These are phyloP conservation scores for Penicillium capsulatum DNA, from an alignment of 2,329 filamentous ascomycete species.

Conservation along the genomic window DNA sequence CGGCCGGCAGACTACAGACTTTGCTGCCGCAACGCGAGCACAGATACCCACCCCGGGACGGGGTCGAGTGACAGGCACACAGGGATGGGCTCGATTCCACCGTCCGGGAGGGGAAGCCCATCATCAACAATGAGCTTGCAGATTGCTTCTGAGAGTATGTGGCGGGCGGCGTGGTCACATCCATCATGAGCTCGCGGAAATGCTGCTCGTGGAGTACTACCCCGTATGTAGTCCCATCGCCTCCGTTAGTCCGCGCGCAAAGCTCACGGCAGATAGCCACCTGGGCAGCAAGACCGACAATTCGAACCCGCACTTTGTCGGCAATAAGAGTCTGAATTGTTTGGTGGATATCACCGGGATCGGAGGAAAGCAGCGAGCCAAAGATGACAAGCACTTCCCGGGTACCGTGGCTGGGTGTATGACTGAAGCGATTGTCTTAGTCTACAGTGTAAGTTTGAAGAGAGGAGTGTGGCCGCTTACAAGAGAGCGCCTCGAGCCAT, in stretches of 20 bases:
- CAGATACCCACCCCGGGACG: slow-evolving; percentile 77
- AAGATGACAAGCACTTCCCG: slow-evolving; percentile 89
- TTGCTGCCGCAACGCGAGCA: slow-evolving; percentile 86
- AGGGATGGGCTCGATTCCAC: slow-evolving; percentile 69
- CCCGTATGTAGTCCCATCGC: slow-evolving; percentile 66
- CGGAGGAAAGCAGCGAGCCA: slow-evolving; percentile 81
- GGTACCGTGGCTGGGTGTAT: slow-evolving; percentile 89
- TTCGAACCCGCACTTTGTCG: slow-evolving; percentile 79
- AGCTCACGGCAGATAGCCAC: slow-evolving; percentile 90
- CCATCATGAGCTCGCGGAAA: slow-evolving; percentile 83
- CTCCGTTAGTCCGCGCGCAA: slow-evolving; percentile 79
- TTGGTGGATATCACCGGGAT: slow-evolving; percentile 91
- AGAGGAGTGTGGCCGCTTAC: slow-evolving; percentile 50
- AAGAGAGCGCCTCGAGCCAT: slow-evolving; percentile 91
- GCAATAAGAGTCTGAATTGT: slow-evolving; percentile 74
- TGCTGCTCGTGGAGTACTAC: slow-evolving; percentile 84
- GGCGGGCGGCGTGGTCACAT: slow-evolving; percentile 81
- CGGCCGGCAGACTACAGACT: slow-evolving; percentile 83
- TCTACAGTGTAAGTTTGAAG: slow-evolving; percentile 1
- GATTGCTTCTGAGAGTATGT: slow-evolving; percentile 59
- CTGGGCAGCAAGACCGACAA: slow-evolving; percentile 87
- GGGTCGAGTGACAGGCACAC: slow-evolving; percentile 85
- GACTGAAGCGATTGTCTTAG: slow-evolving; percentile 46
- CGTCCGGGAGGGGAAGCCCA: slow-evolving; percentile 91
- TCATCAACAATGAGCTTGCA: slow-evolving; percentile 70